These are phyloP conservation scores for Neoascochyta sp. DNA, from an alignment of 2,329 filamentous ascomycete species.

Conservation along the genomic window DNA sequence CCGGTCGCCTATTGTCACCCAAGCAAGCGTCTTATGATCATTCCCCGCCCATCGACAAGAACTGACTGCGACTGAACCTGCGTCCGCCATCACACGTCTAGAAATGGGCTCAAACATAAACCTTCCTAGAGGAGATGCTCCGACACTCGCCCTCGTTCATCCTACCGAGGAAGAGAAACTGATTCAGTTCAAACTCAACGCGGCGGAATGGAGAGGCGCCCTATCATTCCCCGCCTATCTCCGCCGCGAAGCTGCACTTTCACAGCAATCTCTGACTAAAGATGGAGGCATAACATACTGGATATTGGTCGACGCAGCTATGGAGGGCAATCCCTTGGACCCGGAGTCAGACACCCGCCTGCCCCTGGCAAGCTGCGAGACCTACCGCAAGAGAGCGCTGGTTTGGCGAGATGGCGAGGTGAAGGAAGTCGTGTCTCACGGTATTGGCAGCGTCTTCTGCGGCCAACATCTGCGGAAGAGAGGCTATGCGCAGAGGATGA, in stretches of 20 bases:
- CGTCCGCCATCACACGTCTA: no score
- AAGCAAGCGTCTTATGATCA: no score
- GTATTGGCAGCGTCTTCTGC: constrained; percentile 77
- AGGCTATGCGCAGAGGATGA: constrained; percentile 78
- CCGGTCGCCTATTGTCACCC: no score
- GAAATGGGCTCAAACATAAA: constrained; percentile 24
- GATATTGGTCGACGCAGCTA: constrained; percentile 53
- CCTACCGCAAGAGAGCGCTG: constrained; percentile 48
- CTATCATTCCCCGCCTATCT: constrained; percentile 55
- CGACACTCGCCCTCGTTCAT: constrained; percentile 52
- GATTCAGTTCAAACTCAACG: constrained; percentile 53
- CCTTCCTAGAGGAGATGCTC: constrained; percentile 49
- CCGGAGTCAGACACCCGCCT: constrained; percentile 39
- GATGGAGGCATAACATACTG: constrained; percentile 57
- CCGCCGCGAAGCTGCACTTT: constrained; percentile 53
- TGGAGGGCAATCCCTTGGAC: constrained; percentile 31
- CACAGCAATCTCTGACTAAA: constrained; percentile 50
- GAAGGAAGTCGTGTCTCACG: constrained; percentile 63
- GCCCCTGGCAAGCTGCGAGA: constrained; percentile 58
- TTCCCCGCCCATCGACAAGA: no score
- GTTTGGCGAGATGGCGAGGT: constrained; percentile 46
- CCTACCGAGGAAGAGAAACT: constrained; percentile 54
- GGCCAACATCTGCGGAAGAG: constrained; percentile 62
- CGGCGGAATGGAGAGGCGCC: constrained; percentile 55
- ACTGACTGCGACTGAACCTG: no score